Evolutionary conservation across 352 stramenopile species (phyloP).

Genomic region (Pythium phragmiticola): DNA sequence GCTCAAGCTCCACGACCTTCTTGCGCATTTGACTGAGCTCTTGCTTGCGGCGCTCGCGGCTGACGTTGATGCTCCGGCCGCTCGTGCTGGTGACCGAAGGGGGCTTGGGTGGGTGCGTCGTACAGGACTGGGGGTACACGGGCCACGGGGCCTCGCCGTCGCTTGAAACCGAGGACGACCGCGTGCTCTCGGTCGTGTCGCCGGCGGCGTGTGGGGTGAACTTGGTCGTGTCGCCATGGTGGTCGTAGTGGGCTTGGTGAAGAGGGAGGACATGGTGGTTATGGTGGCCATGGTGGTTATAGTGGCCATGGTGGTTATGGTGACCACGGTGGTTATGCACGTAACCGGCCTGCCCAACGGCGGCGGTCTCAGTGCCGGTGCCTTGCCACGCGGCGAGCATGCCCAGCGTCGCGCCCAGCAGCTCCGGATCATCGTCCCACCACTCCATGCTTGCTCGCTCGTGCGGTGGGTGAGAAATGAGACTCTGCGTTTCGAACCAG

Average conservation of each 20-base stretch:
- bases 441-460: slow-evolving; percentile 8
- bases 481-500: neutral
- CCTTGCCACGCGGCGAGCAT: slow-evolving; percentile 19
- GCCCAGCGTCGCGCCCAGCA: slow-evolving; percentile 22
- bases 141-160: neutral
- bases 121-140: neutral
- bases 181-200: neutral
- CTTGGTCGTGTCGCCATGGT: neutral
- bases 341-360: neutral
- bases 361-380: neutral
- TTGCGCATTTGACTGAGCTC: slow-evolving; percentile 32
- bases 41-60: slow-evolving; percentile 30
- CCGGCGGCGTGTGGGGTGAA: neutral
- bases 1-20: slow-evolving; percentile 24
- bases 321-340: neutral
- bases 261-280: neutral
- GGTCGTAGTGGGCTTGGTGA: neutral
- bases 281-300: neutral
- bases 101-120: neutral
- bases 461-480: neutral
- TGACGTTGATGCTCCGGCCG: slow-evolving; percentile 20
- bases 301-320: neutral
- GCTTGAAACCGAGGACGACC: slow-evolving; percentile 2
- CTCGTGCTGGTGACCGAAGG: neutral
- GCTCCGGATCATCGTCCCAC: slow-evolving; percentile 22